phyloP scores from a whole-genome alignment of 371 early-diverging fungal genomes.

The Capillidium heterosporum region DNA sequence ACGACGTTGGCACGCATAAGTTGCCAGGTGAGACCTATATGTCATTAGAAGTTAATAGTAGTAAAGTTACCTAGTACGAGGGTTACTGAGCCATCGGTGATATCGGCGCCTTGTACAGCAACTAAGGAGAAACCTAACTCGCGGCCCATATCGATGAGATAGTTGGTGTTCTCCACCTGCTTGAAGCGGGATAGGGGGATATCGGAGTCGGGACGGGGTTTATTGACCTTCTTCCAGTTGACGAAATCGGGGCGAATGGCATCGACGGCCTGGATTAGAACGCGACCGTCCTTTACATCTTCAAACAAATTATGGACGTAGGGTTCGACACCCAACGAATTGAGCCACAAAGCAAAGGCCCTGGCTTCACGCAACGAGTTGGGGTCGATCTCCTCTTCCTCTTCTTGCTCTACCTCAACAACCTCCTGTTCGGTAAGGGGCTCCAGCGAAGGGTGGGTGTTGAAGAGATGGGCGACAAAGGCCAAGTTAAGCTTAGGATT shows the following conservation, averaged over 20 bases:
- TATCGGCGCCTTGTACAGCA: slow-evolving; percentile 87
- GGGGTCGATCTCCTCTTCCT: slow-evolving; percentile 69
- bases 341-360: slow-evolving; percentile 88
- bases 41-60: background rate
- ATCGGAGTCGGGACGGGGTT: slow-evolving; percentile 11
- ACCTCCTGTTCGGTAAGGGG: slow-evolving; percentile 62
- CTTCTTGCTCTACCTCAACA: slow-evolving; percentile 73
- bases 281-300: slow-evolving; percentile 61
- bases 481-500: slow-evolving; percentile 92
- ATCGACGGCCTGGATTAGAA: slow-evolving; percentile 82
- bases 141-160: slow-evolving; percentile 73
- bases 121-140: slow-evolving; percentile 72
- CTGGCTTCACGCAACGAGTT: slow-evolving; percentile 1
- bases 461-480: slow-evolving; percentile 87
- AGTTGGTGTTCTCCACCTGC: slow-evolving; percentile 91
- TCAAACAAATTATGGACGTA: slow-evolving; percentile 82
- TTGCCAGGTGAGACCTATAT: slow-evolving; percentile 71
- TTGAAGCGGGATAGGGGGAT: slow-evolving; percentile 72
- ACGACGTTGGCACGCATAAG: slow-evolving; percentile 92
- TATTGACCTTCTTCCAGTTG: slow-evolving; percentile 75
- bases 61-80: slow-evolving; percentile 45
- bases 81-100: slow-evolving; percentile 74
- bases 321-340: slow-evolving; percentile 85
- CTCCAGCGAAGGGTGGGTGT: slow-evolving; percentile 83
- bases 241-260: slow-evolving; percentile 76